phyloP scores from a whole-genome alignment of 305 asterid species.

The Fraxinus dipetala region DNA sequence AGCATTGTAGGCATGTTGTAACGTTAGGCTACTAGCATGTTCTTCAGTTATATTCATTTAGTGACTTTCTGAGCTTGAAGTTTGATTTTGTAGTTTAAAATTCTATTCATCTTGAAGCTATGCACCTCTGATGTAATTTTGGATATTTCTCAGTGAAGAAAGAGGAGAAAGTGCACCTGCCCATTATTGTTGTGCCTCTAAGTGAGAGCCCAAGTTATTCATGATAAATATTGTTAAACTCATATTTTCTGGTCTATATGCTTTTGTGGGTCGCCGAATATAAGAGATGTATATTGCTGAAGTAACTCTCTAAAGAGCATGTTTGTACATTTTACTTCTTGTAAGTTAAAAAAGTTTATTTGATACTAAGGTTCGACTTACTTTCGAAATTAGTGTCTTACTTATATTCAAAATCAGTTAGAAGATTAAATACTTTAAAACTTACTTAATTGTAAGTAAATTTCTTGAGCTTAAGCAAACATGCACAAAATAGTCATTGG shows the following conservation, averaged over 20 bases:
- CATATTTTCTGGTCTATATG: constrained; percentile 2
- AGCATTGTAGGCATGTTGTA: not conserved
- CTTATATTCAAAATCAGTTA: not conserved
- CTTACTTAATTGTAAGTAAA: not conserved
- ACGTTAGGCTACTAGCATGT: not conserved
- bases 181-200: not conserved
- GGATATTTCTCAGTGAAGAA: not conserved
- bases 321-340: not conserved
- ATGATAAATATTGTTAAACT: not conserved
- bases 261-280: not conserved
- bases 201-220: not conserved
- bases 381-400: not conserved
- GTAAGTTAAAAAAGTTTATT: not conserved
- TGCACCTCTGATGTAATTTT: constrained; percentile 15
- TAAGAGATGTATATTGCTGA: not conserved
- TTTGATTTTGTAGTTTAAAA: not conserved
- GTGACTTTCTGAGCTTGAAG: constrained; percentile 18
- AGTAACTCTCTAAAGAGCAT: not conserved
- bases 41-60: not conserved
- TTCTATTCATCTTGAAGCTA: not conserved
- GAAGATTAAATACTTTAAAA: not conserved
- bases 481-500: not conserved
- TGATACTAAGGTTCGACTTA: not conserved
- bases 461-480: not conserved
- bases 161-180: not conserved